These are phyloP conservation scores for Macrophomina phaseolina DNA, from an alignment of 2,329 filamentous ascomycete genomes.

Conservation along the genomic window DNA sequence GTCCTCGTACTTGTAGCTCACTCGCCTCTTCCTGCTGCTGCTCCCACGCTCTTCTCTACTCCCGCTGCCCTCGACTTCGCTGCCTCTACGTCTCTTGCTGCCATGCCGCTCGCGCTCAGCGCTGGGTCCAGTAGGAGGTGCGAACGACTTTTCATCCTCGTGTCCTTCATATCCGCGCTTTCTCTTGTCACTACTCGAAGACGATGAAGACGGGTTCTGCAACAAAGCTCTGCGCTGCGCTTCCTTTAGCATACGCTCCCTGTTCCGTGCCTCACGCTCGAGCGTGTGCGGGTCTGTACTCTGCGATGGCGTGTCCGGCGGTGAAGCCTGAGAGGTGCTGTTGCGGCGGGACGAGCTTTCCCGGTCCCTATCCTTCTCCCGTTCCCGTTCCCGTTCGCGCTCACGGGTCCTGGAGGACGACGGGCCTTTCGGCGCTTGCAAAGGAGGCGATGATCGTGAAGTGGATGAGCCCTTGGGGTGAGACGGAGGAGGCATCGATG, in stretches of 20 bases:
- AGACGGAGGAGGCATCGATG: constrained; percentile 44
- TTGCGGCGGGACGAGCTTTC: constrained; percentile 7
- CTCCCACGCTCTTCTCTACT: constrained; percentile 57
- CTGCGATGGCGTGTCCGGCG: constrained; percentile 27
- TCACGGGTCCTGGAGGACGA: constrained; percentile 21
- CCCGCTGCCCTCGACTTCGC: constrained; percentile 50
- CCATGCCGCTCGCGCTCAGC: constrained; percentile 47
- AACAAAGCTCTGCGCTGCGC: constrained; percentile 60
- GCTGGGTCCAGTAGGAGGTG: constrained; percentile 53
- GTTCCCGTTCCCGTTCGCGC: constrained; percentile 5
- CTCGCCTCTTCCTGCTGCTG: constrained; percentile 52
- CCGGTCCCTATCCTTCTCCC: constrained; percentile 10
- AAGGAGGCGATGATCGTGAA: constrained; percentile 25
- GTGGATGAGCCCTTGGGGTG: constrained; percentile 37
- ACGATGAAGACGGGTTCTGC: constrained; percentile 17
- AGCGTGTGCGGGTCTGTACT: constrained; percentile 66
- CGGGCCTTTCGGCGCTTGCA: constrained; percentile 45
- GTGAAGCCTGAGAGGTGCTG: neutral
- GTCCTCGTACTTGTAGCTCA: constrained; percentile 49
- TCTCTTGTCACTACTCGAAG: constrained; percentile 52
- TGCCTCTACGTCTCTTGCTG: constrained; percentile 31
- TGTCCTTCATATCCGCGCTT: constrained; percentile 51
- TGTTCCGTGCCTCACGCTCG: constrained; percentile 70
- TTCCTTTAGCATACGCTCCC: constrained; percentile 71
- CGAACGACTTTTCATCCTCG: constrained; percentile 35